These are phyloP conservation scores for Fusarium dlaminii DNA, from an alignment of 2,329 filamentous ascomycete genomes.

Conservation along the genomic window DNA sequence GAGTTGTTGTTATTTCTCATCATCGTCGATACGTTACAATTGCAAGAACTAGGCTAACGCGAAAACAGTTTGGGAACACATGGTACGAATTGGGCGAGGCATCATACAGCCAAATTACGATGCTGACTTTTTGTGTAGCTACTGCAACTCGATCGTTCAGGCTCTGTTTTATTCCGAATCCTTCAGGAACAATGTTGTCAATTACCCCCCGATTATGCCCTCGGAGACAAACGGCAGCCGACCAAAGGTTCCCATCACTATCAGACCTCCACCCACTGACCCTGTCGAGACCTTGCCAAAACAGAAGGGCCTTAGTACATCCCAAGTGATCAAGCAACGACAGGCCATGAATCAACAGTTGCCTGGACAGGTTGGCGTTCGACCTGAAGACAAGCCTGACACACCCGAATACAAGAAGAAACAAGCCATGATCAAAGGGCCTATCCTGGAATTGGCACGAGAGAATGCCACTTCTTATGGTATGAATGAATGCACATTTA, in stretches of 20 bases:
- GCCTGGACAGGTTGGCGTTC: constrained; percentile 62
- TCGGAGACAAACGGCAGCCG: constrained; percentile 71
- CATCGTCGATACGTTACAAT: not conserved
- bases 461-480: constrained; percentile 84
- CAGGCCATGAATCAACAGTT: constrained; percentile 64
- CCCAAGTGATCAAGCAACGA: constrained; percentile 67
- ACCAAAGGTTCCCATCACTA: constrained; percentile 68
- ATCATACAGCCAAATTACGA: not conserved
- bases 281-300: constrained; percentile 52
- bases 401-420: constrained; percentile 99
- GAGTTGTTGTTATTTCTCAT: not conserved
- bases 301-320: constrained; percentile 62
- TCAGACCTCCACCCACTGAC: constrained; percentile 64
- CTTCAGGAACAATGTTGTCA: constrained; percentile 93
- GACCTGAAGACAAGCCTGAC: constrained; percentile 92
- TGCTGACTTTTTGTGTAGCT: constrained; percentile 64
- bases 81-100: constrained; percentile 70
- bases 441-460: constrained; percentile 84
- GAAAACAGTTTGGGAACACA: constrained; percentile 88
- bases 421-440: constrained; percentile 86
- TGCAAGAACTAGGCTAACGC: constrained; percentile 47
- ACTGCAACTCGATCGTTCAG: constrained; percentile 98
- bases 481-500: constrained; percentile 96
- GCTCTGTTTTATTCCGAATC: constrained; percentile 94
- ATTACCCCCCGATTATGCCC: constrained; percentile 80